phyloP scores from a whole-genome alignment of 371 early-diverging fungal species.

The Mortierella sp. region DNA sequence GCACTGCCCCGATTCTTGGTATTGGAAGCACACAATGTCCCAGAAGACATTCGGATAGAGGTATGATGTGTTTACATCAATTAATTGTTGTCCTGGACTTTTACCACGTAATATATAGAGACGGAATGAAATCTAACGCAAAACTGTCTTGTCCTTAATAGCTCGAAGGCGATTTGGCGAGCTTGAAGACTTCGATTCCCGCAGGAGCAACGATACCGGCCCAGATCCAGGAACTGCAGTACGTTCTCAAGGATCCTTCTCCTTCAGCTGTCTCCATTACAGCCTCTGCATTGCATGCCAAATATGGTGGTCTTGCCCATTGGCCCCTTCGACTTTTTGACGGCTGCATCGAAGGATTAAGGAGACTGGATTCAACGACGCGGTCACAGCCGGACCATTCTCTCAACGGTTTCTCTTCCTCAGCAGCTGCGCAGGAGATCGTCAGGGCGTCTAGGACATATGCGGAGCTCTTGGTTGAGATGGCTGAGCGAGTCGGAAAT shows the following conservation, averaged over 20 bases:
- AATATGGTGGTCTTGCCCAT: slow-evolving; percentile 58
- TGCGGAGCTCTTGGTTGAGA: slow-evolving; percentile 43
- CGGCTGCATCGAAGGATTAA: slow-evolving; percentile 60
- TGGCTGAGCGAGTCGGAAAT: slow-evolving; percentile 41
- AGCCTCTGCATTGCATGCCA: slow-evolving; percentile 59
- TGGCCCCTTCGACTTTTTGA: slow-evolving; percentile 64
- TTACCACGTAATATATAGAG: no score
- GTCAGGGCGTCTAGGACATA: slow-evolving; percentile 28
- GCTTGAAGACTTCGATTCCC: slow-evolving; percentile 10
- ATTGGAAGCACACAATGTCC: slow-evolving; percentile 45
- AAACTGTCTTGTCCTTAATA: neutral
- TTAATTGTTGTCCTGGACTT: no score
- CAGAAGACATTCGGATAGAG: slow-evolving; percentile 49
- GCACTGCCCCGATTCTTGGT: slow-evolving; percentile 42
- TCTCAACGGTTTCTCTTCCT: neutral
- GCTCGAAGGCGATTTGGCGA: slow-evolving; percentile 37
- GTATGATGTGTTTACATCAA: neutral
- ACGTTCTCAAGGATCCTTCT: slow-evolving; percentile 56
- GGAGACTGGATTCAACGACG: slow-evolving; percentile 25
- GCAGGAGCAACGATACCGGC: slow-evolving; percentile 30
- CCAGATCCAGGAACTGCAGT: slow-evolving; percentile 59
- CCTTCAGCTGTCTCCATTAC: slow-evolving; percentile 51
- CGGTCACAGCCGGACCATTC: neutral
- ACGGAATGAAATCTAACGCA: neutral
- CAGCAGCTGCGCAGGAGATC: slow-evolving; percentile 22